These are phyloP conservation scores for Arachis monticola DNA, from an alignment of 331 rosid species.

Conservation along the genomic window DNA sequence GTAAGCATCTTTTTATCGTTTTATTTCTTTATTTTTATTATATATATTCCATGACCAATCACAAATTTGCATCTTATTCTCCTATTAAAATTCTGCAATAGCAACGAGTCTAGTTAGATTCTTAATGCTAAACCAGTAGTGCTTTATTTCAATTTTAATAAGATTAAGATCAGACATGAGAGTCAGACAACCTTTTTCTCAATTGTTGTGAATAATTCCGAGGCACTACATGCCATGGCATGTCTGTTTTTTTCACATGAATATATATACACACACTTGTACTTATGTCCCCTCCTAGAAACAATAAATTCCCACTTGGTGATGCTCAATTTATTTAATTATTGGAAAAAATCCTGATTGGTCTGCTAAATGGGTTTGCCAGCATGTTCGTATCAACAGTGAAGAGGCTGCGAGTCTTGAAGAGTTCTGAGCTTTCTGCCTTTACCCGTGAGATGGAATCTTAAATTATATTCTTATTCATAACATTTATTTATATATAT, in stretches of 20 bases:
- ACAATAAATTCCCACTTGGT: not conserved
- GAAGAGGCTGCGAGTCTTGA: slow-evolving; percentile 95
- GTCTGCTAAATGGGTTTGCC: slow-evolving; percentile 40
- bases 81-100: not conserved
- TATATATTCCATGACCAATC: slow-evolving; percentile 34
- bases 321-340: slow-evolving; percentile 7
- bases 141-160: not conserved
- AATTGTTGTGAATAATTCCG: slow-evolving; percentile 39
- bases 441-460: slow-evolving; percentile 70
- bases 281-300: slow-evolving; percentile 37
- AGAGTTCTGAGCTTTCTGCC: slow-evolving; percentile 85
- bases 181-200: slow-evolving; percentile 9
- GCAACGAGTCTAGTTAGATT: slow-evolving; percentile 48
- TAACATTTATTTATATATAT: not conserved
- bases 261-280: slow-evolving; percentile 19
- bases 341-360: slow-evolving; percentile 22
- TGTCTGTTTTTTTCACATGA: slow-evolving; percentile 32
- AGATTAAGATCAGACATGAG: too few species aligned
- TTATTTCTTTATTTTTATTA: not conserved
- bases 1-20: slow-evolving; percentile 67
- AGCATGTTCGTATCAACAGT: slow-evolving; percentile 95
- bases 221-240: slow-evolving; percentile 40
- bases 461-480: not conserved
- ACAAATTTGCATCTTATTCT: slow-evolving; percentile 15
- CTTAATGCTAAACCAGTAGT: slow-evolving; percentile 19